Percentiles rank a stretch among this genome's conserved stretches.
Evolutionary conservation across 2,329 filamentous ascomycete genomes (phyloP).

Genomic region (Sclerotinia nivalis): DNA sequence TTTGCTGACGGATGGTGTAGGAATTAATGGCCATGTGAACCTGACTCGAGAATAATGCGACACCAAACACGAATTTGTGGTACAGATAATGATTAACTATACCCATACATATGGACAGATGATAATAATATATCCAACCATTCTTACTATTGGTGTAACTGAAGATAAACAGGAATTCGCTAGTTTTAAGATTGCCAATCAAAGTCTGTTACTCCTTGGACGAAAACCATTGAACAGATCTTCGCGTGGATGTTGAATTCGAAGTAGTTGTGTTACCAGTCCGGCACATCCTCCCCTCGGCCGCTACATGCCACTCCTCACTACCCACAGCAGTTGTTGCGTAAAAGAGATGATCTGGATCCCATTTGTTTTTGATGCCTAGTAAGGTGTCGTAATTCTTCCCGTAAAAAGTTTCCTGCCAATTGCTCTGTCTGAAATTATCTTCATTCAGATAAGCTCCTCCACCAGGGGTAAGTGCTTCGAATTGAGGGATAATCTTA

Average conservation of each 20-base stretch:
- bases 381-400: constrained; percentile 47
- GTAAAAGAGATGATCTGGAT: constrained; percentile 50
- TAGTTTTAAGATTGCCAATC: background rate
- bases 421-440: constrained; percentile 48
- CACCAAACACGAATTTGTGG: background rate
- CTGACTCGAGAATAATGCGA: background rate
- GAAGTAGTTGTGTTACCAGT: background rate
- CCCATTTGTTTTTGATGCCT: constrained; percentile 53
- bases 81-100: background rate
- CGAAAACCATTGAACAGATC: too few relatives aligned
- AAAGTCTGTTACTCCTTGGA: background rate
- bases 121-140: background rate
- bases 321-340: constrained; percentile 53
- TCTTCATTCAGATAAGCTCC: constrained; percentile 55
- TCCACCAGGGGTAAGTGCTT: constrained; percentile 45
- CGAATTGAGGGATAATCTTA: constrained; percentile 40
- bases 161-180: background rate
- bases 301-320: constrained; percentile 50
- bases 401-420: constrained; percentile 50
- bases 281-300: constrained; percentile 47
- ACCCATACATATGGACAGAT: too few relatives aligned
- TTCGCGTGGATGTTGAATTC: background rate
- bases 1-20: background rate
- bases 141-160: background rate
- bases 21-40: background rate